A percentile compares a stretch with the other conserved stretches of the same genome.
Evolutionary conservation across 371 early-diverging fungal species (phyloP).

Genomic region (Conidiobolus incongruus): DNA sequence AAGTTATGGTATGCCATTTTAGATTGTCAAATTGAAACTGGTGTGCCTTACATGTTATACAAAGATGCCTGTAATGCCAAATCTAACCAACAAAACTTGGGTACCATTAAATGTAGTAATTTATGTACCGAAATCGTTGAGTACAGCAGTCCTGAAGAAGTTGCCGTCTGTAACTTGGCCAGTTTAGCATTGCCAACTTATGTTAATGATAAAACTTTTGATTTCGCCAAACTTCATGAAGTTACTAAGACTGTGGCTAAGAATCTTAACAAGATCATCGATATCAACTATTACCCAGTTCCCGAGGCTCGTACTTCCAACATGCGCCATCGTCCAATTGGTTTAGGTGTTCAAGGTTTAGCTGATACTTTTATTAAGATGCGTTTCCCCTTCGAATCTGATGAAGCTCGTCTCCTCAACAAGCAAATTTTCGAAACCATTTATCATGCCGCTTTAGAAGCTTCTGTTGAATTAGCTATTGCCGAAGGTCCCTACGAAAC

Average conservation of each 20-base stretch:
- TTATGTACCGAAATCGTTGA: slow-evolving; percentile 90
- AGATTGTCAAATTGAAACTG: slow-evolving; percentile 97
- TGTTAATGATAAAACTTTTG: slow-evolving; percentile 41
- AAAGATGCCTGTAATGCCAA: slow-evolving; percentile 52
- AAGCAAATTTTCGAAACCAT: slow-evolving; percentile 92
- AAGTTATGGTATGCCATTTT: slow-evolving; percentile 98
- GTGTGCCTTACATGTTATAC: slow-evolving; percentile 98
- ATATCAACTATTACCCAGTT: slow-evolving; percentile 94
- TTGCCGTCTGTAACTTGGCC: slow-evolving; percentile 98
- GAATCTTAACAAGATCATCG: slow-evolving; percentile 96
- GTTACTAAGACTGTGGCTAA: slow-evolving; percentile 69
- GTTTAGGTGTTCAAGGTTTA: slow-evolving; percentile 95
- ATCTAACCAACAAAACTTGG: slow-evolving; percentile 90
- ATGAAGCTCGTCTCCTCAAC: slow-evolving; percentile 80
- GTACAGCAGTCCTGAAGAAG: slow-evolving; percentile 90
- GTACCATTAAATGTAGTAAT: slow-evolving; percentile 83
- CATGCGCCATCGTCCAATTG: slow-evolving; percentile 92
- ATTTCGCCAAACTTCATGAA: slow-evolving; percentile 48
- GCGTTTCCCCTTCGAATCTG: slow-evolving; percentile 90
- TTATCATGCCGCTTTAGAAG: slow-evolving; percentile 92
- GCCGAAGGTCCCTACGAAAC: slow-evolving; percentile 71
- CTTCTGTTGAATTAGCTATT: slow-evolving; percentile 83
- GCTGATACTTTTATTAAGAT: slow-evolving; percentile 96
- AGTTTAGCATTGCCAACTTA: slow-evolving; percentile 93
- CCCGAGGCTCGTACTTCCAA: slow-evolving; percentile 76